phyloP scores from a whole-genome alignment of 352 stramenopile species.

The Phytophthora capsici region DNA sequence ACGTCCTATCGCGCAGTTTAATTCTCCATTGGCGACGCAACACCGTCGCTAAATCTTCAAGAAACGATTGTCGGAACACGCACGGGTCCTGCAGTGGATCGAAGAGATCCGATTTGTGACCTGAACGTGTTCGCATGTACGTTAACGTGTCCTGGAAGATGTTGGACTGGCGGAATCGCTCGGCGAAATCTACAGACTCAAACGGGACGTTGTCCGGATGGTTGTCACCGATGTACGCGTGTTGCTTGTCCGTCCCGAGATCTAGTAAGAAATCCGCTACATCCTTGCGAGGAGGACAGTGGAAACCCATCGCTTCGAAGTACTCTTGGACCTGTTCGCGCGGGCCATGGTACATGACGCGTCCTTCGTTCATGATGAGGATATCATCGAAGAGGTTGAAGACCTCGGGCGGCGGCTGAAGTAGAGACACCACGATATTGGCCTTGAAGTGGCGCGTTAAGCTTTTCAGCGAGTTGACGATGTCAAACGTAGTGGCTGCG shows the following conservation, averaged over 20 bases:
- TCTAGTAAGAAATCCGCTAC: conserved; percentile 65
- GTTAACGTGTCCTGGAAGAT: conserved; percentile 57
- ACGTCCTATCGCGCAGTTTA: conserved; percentile 59
- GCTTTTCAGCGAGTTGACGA: conserved; percentile 53
- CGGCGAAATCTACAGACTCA: conserved; percentile 51
- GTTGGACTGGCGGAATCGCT: conserved; percentile 53
- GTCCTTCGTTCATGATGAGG: conserved; percentile 90
- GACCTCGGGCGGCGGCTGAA: conserved; percentile 94
- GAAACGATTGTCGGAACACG: conserved; percentile 60
- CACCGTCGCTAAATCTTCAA: conserved; percentile 49
- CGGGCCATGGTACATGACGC: conserved; percentile 83
- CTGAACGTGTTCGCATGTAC: conserved; percentile 39
- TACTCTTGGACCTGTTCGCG: conserved; percentile 46
- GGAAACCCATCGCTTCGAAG: conserved; percentile 57
- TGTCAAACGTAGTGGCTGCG: conserved; percentile 63
- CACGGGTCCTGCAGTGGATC: conserved; percentile 28
- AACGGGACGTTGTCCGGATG: conserved; percentile 27
- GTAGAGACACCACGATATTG: conserved; percentile 77
- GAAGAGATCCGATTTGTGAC: conserved; percentile 16
- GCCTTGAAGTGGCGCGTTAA: conserved; percentile 56
- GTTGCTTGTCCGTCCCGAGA: conserved; percentile 59
- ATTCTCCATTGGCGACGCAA: conserved; percentile 74
- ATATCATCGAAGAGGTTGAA: conserved; percentile 95
- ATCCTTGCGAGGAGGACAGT: conserved; percentile 53
- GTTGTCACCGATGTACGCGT: conserved; percentile 39